A percentile compares a stretch with the other conserved stretches of the same genome.
These are phyloP conservation scores for Iris pallida DNA, from an alignment of 116 monocot genomes.

Conservation along the genomic window DNA sequence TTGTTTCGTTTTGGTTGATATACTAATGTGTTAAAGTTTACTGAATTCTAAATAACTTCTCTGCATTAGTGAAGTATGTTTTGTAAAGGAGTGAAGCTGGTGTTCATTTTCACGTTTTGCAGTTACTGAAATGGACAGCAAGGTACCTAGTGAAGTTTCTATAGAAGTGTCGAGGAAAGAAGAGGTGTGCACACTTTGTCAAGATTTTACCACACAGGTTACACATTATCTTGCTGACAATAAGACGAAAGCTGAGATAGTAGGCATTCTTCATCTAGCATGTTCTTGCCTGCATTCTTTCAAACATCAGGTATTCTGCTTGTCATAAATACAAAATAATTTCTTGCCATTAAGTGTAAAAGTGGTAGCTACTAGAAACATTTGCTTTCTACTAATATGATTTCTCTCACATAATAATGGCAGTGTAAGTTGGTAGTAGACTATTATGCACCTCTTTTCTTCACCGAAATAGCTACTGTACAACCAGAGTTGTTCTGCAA, in stretches of 20 bases:
- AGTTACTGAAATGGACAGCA: slow-evolving; percentile 1
- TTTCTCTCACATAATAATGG: slow-evolving; percentile 10
- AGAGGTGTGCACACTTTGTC: slow-evolving; percentile 52
- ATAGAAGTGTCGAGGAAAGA: slow-evolving; percentile 12
- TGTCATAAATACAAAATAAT: not conserved
- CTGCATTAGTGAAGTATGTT: not conserved
- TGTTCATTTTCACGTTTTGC: slow-evolving; percentile 11
- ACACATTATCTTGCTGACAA: slow-evolving; percentile 43
- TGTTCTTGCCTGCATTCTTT: slow-evolving; percentile 43
- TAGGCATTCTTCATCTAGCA: slow-evolving; percentile 33
- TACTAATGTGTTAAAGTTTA: not conserved
- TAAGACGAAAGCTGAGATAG: slow-evolving; percentile 50
- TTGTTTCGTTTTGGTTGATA: not conserved
- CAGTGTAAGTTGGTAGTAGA: slow-evolving; percentile 76
- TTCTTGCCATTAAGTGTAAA: not conserved
- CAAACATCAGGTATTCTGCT: slow-evolving; percentile 39
- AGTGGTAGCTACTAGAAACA: not conserved
- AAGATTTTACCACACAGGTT: slow-evolving; percentile 43
- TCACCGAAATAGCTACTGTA: slow-evolving; percentile 39
- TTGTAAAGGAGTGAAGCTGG: not conserved
- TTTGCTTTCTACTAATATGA: not conserved
- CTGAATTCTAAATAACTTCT: not conserved
- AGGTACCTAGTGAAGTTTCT: slow-evolving; percentile 11
- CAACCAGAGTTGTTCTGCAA: slow-evolving; percentile 60
- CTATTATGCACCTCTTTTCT: slow-evolving; percentile 66